Evolutionary conservation across 805 yeast genomes (phyloP), one percentile per base, ranked within the genome.

Genomic region (Zygosaccharomyces bailii): DNA sequence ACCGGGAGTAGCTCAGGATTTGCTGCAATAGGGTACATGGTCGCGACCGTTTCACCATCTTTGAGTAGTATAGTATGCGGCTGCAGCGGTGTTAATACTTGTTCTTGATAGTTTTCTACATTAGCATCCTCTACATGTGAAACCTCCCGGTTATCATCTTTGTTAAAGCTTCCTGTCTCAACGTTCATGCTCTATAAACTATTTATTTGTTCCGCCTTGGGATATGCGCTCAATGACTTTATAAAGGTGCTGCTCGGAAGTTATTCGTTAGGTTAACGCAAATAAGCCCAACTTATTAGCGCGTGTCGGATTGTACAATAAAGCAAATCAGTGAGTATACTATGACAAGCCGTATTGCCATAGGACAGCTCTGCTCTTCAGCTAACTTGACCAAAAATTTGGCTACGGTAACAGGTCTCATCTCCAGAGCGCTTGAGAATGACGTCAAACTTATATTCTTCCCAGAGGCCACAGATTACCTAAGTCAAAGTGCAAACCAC

Each of bases 391-490:
- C 65, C 1, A 72, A 70, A 17, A 91, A 91, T 53, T 81, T 86
- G 4, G 54, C 67, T 6, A 66, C 72, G 1, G 95, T 82, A 0
- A 72, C 76, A 9, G 69, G 69, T 23, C 69, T 90, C 29, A 80
- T 91, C 13, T 60, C 67, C n/a, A 65, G 71, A 42, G 96, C 98
- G 0, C 74, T 84, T 0, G 66, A 65, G 2, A 60, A 72, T 11
- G 76, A 82, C 3, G 89, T 84, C 10, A 71, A 75, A 50, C 79
- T 87, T 2, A 69, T 93, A 4, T 88, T 93, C 58, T 74, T 91
- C 35, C 98, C 98, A 1, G 99, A 91, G 62, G 98, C 98, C 0
- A 75, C 93, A 4, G 98, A 91, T 61, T 91, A 88, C 61, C 73
- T 91, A 31, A 82, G 96, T 4, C 71, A 78, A 42, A 78, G 79